A percentile compares a stretch with the other conserved stretches of the same genome.
These are phyloP conservation scores for Phytopythium cucurbitacearum DNA, from an alignment of 352 stramenopile species.

Conservation along the genomic window DNA sequence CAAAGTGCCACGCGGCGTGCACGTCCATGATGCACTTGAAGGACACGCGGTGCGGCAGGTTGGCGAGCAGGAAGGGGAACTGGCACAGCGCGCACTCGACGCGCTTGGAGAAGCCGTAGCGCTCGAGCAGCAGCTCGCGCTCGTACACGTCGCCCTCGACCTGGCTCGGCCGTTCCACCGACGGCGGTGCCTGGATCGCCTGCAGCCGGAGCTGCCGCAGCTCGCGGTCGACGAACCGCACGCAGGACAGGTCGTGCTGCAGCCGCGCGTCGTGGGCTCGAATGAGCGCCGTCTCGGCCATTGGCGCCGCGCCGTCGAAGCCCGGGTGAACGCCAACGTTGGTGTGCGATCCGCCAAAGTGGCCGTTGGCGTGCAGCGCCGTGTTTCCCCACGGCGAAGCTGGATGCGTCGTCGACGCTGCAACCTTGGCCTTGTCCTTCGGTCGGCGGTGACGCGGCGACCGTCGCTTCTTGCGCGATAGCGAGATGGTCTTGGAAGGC, in stretches of 20 bases:
- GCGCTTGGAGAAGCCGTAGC: conserved; percentile 56
- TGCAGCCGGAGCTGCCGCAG: conserved; percentile 46
- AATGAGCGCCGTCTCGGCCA: conserved; percentile 34
- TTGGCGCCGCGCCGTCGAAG: conserved; percentile 2
- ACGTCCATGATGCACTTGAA: conserved; percentile 81
- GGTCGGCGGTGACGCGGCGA: conserved; percentile 7
- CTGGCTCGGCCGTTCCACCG: conserved; percentile 4
- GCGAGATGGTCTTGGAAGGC: background rate
- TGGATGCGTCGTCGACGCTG: conserved; percentile 1
- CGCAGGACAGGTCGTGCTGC: conserved; percentile 37
- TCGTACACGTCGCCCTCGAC: conserved; percentile 33
- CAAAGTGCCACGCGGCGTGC: conserved; percentile 52
- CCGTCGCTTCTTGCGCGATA: conserved; percentile 21
- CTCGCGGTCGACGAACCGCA: conserved; percentile 44
- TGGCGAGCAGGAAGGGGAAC: conserved; percentile 45
- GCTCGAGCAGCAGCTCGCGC: conserved; percentile 46
- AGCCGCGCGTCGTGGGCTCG: conserved; percentile 35
- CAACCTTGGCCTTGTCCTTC: conserved; percentile 18
- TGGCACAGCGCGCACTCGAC: conserved; percentile 62
- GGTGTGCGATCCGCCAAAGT: conserved; percentile 10
- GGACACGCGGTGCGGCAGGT: conserved; percentile 63
- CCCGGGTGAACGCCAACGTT: conserved; percentile 3
- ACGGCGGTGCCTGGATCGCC: conserved; percentile 19
- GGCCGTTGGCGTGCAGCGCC: conserved; percentile 9
- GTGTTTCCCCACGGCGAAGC: background rate